Percentiles rank a stretch among this genome's conserved stretches.
Evolutionary conservation across 1,139 yeast genomes (phyloP).

Genomic region (Pichia sorboxylosa): DNA sequence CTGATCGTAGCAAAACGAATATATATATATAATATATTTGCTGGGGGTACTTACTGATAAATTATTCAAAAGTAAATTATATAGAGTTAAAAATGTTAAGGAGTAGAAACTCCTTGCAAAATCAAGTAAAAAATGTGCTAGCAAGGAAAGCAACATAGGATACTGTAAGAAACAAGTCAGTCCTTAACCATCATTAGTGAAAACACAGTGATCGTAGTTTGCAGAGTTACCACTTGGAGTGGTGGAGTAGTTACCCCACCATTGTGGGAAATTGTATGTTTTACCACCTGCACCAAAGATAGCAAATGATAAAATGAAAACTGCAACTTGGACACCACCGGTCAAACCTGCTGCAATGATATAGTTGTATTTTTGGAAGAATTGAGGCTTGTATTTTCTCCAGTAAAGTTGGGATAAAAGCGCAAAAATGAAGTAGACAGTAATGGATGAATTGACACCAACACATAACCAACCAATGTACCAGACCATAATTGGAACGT

Average conservation of each 20-base stretch:
- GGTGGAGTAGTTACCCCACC: conserved; percentile 15
- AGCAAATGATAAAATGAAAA: conserved; percentile 29
- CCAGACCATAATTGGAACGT: conserved; percentile 22
- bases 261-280: conserved; percentile 15
- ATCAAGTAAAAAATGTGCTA: too few species aligned
- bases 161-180: too few species aligned
- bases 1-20: too few species aligned
- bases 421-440: conserved; percentile 21
- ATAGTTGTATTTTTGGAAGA: conserved; percentile 61
- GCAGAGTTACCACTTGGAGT: conserved; percentile 9
- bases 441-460: conserved; percentile 23
- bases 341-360: conserved; percentile 45
- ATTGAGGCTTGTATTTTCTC: conserved; percentile 38
- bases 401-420: conserved; percentile 25
- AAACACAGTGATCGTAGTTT: conserved; percentile 15
- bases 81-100: too few species aligned
- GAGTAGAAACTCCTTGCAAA: too few species aligned
- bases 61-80: too few species aligned
- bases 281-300: conserved; percentile 17
- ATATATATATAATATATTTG: too few species aligned
- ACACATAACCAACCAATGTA: conserved; percentile 22
- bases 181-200: too few species aligned
- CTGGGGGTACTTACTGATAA: too few species aligned
- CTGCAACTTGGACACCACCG: conserved; percentile 41
- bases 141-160: too few species aligned